phyloP scores from a whole-genome alignment of 176 grass and related monocot genomes.

The Carex kokanica region DNA sequence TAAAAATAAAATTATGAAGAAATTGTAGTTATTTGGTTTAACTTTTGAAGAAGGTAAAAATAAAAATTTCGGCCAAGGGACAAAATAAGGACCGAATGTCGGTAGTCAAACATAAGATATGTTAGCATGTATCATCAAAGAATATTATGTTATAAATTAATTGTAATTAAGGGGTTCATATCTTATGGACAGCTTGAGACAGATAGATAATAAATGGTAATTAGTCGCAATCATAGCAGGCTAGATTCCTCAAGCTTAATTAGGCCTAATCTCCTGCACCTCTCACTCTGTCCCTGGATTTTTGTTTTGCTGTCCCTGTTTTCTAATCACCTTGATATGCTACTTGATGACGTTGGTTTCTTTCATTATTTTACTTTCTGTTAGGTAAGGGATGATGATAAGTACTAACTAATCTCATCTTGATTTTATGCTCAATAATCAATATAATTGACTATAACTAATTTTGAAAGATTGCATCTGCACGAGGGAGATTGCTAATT shows the following conservation, averaged over 20 bases:
- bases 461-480: neutral
- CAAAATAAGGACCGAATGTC: no score
- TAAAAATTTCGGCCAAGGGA: no score
- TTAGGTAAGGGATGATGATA: neutral
- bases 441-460: neutral
- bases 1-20: no score
- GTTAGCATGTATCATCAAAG: neutral
- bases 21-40: no score
- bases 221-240: constrained; percentile 26
- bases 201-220: constrained; percentile 10
- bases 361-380: neutral
- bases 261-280: neutral
- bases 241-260: constrained; percentile 35
- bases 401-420: neutral
- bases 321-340: neutral
- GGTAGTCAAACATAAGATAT: neutral
- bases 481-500: neutral
- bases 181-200: constrained; percentile 14
- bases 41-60: no score
- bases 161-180: neutral
- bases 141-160: neutral
- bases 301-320: neutral
- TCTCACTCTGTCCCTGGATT: neutral
- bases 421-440: neutral
- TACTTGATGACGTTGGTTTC: neutral